Evolutionary conservation across 108 stramenopile species (phyloP).

Genomic region (Parietichytrium sp.): DNA sequence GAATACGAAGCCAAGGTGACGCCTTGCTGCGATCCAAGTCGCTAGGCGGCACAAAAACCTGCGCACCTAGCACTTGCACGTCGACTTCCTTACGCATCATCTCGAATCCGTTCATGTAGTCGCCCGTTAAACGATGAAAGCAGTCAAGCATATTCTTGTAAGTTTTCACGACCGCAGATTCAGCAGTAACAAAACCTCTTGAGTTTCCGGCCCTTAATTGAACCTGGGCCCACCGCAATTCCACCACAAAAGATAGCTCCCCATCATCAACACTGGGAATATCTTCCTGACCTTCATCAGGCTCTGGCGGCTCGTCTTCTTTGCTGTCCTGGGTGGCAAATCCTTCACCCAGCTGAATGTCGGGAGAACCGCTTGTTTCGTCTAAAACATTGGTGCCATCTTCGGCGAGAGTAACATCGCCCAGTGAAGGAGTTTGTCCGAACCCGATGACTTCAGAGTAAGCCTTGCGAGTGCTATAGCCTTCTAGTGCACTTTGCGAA

Average conservation of each 20-base stretch:
- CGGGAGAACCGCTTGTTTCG: too few species aligned
- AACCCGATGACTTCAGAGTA: too few species aligned
- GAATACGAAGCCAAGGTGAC: not conserved
- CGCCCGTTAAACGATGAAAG: not conserved
- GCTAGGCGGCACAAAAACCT: not conserved
- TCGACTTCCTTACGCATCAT: conserved; percentile 8
- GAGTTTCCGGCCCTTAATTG: not conserved
- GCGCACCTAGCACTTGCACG: not conserved
- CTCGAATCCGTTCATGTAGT: conserved; percentile 15
- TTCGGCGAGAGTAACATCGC: too few species aligned
- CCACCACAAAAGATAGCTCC: not conserved
- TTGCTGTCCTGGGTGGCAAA: too few species aligned
- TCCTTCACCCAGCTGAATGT: too few species aligned
- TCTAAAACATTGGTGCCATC: too few species aligned
- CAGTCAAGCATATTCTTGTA: conserved; percentile 12
- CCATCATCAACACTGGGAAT: too few species aligned
- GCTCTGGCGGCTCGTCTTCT: too few species aligned
- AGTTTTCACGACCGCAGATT: not conserved
- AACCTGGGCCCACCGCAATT: conserved; percentile 5
- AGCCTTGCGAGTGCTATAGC: too few species aligned
- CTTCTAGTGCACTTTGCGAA: not conserved
- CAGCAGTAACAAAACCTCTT: not conserved
- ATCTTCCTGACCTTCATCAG: too few species aligned
- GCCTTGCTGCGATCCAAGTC: not conserved
- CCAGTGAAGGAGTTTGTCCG: too few species aligned